Percentiles rank a stretch among this genome's conserved stretches.
Evolutionary conservation across 2,329 filamentous ascomycete genomes (phyloP).

Genomic region (Sporothrix phasma): DNA sequence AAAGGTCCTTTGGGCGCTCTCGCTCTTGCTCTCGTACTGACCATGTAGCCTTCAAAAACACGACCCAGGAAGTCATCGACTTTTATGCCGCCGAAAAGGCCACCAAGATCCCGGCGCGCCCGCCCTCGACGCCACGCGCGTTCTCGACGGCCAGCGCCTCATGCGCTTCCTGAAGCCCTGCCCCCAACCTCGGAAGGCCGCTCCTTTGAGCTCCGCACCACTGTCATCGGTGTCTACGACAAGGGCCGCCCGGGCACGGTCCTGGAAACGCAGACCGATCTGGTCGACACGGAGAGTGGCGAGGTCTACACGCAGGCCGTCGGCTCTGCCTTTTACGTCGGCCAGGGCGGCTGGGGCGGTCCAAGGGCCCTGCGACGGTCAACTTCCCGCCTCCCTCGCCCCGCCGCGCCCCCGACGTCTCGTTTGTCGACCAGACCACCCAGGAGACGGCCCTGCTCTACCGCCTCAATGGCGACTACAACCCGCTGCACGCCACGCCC

Average conservation of each 20-base stretch:
- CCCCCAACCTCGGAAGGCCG: conserved; percentile 60
- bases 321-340: conserved; percentile 68
- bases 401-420: conserved; percentile 59
- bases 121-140: conserved; percentile 61
- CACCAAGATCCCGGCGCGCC: conserved; percentile 63
- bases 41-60: conserved; percentile 60
- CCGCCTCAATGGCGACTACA: conserved; percentile 86
- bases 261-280: conserved; percentile 65
- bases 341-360: conserved; percentile 73
- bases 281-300: conserved; percentile 59
- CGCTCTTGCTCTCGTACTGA: no score
- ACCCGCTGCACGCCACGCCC: conserved; percentile 80
- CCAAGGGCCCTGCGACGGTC: conserved; percentile 72
- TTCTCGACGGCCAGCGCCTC: conserved; percentile 76
- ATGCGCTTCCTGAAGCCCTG: conserved; percentile 69
- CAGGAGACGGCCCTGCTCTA: conserved; percentile 66
- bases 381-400: conserved; percentile 68
- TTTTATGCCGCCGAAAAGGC: conserved; percentile 65
- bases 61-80: conserved; percentile 66
- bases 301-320: conserved; percentile 63
- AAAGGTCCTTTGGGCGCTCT: no score
- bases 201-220: conserved; percentile 66
- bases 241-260: conserved; percentile 79
- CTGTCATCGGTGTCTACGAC: conserved; percentile 78
- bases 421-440: conserved; percentile 60